These are phyloP conservation scores for Hyphopichia wangnamkhiaoensis DNA, from an alignment of 1,139 yeast species.

Conservation along the genomic window DNA sequence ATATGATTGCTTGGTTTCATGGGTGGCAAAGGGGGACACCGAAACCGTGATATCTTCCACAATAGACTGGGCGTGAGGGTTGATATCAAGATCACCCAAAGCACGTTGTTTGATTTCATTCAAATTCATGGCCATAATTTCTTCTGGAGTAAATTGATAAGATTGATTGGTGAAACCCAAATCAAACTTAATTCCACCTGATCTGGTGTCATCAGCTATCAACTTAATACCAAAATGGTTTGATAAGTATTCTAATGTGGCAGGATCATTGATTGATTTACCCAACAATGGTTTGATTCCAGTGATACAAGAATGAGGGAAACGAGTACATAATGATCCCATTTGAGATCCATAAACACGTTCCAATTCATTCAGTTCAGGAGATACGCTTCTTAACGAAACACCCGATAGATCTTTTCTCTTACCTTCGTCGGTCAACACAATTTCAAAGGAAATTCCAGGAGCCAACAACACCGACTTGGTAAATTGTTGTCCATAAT, in stretches of 20 bases:
- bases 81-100: constrained; percentile 33
- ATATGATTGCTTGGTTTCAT: constrained; percentile 68
- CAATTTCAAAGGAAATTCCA: constrained; percentile 82
- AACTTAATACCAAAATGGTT: constrained; percentile 66
- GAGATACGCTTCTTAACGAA: constrained; percentile 51
- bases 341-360: constrained; percentile 81
- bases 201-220: constrained; percentile 35
- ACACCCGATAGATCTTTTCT: constrained; percentile 85
- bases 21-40: constrained; percentile 71
- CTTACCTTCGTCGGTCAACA: constrained; percentile 86
- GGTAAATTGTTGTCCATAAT: constrained; percentile 84
- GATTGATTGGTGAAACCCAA: constrained; percentile 48
- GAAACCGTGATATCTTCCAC: constrained; percentile 73
- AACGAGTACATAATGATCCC: constrained; percentile 66
- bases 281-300: constrained; percentile 77
- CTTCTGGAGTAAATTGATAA: constrained; percentile 59
- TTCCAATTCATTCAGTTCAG: constrained; percentile 51
- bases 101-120: constrained; percentile 70
- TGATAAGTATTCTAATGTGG: constrained; percentile 43
- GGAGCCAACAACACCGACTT: constrained; percentile 93
- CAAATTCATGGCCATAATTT: constrained; percentile 80
- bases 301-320: constrained; percentile 69
- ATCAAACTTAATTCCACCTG: constrained; percentile 58
- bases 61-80: constrained; percentile 29
- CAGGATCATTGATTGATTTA: constrained; percentile 48